Conservation (phyloP, 164 flowering plant species). For the Amborella trichopoda region DNA sequence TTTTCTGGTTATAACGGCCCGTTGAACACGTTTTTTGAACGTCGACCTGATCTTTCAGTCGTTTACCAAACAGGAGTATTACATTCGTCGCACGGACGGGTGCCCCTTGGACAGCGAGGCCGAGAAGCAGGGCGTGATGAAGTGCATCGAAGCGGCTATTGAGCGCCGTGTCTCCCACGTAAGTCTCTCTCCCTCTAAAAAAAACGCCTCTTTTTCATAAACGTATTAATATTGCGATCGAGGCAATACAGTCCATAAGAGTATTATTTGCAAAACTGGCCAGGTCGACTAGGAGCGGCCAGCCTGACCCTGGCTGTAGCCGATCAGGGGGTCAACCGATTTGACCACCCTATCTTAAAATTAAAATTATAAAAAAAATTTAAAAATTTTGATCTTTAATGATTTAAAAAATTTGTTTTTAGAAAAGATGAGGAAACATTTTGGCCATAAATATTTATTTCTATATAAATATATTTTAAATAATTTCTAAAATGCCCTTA, state of each 20-base stretch:
- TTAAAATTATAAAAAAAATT: too few species aligned
- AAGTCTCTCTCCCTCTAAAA: background rate
- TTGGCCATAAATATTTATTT: too few species aligned
- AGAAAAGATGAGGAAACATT: too few species aligned
- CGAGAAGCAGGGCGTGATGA: conserved; percentile 38
- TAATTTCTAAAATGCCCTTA: too few species aligned
- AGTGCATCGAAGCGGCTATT: conserved; percentile 65
- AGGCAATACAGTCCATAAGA: background rate
- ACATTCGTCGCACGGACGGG: conserved; percentile 56
- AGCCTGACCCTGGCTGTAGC: background rate
- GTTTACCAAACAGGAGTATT: conserved; percentile 57
- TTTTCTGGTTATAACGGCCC: too few species aligned
- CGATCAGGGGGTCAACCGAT: too few species aligned
- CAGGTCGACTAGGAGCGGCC: background rate
- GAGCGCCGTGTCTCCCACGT: conserved; percentile 79
- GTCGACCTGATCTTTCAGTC: background rate
- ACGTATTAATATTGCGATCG: background rate
- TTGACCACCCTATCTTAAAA: too few species aligned
- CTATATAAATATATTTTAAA: too few species aligned
- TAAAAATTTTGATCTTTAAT: too few species aligned
- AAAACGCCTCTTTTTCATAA: background rate
- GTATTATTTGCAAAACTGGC: background rate
- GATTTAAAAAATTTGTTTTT: too few species aligned
- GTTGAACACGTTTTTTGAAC: background rate
- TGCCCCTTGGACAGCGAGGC: conserved; percentile 39